phyloP scores from a whole-genome alignment of 2,329 filamentous ascomycete species.

The Colletotrichum brevisporum region DNA sequence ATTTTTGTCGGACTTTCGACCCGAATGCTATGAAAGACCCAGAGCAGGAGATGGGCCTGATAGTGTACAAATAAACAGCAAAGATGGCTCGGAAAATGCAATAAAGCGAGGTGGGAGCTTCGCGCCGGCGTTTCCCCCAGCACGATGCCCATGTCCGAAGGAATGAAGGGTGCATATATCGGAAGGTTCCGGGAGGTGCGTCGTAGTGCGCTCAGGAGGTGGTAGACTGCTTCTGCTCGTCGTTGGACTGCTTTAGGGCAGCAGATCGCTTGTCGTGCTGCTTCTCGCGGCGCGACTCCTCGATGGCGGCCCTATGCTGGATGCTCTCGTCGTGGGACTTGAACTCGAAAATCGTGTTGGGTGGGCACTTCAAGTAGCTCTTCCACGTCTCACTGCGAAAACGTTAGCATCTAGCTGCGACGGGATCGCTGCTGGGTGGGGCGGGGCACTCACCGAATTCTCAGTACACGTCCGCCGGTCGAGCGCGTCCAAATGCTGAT shows the following conservation, averaged over 20 bases:
- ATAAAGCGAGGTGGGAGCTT: slow-evolving; percentile 22
- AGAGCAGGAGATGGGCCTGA: slow-evolving; percentile 17
- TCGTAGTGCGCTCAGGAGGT: slow-evolving; percentile 16
- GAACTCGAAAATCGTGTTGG: slow-evolving; percentile 93
- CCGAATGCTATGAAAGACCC: slow-evolving; percentile 40
- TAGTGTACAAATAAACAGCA: slow-evolving; percentile 44
- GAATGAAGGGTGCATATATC: slow-evolving; percentile 14
- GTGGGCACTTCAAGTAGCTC: slow-evolving; percentile 85
- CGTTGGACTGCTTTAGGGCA: slow-evolving; percentile 50
- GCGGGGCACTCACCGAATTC: slow-evolving; percentile 82
- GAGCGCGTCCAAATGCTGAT: slow-evolving; percentile 98
- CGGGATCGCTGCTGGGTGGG: background rate
- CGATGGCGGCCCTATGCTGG: slow-evolving; percentile 89
- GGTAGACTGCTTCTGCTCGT: slow-evolving; percentile 46
- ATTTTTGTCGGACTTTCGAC: slow-evolving; percentile 34
- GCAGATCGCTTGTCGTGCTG: slow-evolving; percentile 60
- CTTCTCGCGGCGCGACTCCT: slow-evolving; percentile 93
- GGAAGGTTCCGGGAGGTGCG: slow-evolving; percentile 18
- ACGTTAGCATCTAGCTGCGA: slow-evolving; percentile 24
- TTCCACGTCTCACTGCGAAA: slow-evolving; percentile 88
- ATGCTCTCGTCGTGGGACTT: slow-evolving; percentile 98
- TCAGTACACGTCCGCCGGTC: slow-evolving; percentile 92
- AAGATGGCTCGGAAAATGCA: slow-evolving; percentile 39
- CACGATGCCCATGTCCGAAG: background rate
- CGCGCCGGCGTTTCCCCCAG: slow-evolving; percentile 30